Evolutionary conservation across 768 basidiomycete species (phyloP).

Genomic region (Leucogyrophana mollusca): DNA sequence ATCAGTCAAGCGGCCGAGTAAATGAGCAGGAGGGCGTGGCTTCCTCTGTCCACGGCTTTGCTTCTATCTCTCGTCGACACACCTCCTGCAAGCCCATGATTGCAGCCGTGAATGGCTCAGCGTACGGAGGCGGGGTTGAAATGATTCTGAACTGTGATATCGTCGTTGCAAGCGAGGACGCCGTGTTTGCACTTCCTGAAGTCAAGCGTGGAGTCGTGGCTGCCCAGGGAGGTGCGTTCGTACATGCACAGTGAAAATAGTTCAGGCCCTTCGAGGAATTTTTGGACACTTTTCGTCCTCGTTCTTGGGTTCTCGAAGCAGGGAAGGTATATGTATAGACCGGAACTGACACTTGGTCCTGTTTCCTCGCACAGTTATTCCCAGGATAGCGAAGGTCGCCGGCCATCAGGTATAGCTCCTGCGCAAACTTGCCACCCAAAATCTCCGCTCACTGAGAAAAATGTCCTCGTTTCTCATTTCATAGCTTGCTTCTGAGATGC

Average conservation of each 20-base stretch:
- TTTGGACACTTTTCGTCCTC: neutral
- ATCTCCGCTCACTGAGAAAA: conserved; percentile 15
- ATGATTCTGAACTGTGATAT: conserved; percentile 76
- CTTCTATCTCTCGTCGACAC: conserved; percentile 65
- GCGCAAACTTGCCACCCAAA: conserved; percentile 6
- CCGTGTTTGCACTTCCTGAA: conserved; percentile 74
- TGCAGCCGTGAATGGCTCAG: conserved; percentile 77
- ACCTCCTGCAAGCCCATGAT: conserved; percentile 69
- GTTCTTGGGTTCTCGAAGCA: conserved; percentile 1
- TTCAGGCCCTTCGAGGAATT: neutral
- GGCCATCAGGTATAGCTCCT: conserved; percentile 68
- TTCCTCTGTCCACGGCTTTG: conserved; percentile 59
- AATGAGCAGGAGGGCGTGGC: conserved; percentile 44
- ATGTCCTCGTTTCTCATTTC: too few relatives aligned
- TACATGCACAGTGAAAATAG: neutral
- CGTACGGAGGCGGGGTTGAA: conserved; percentile 67
- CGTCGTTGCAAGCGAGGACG: conserved; percentile 64
- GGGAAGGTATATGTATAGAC: conserved; percentile 4
- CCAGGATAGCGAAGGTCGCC: conserved; percentile 58
- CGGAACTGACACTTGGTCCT: conserved; percentile 10
- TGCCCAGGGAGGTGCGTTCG: conserved; percentile 59
- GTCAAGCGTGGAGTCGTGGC: conserved; percentile 78
- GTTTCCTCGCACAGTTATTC: conserved; percentile 49
- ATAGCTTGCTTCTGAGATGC: conserved; percentile 75
- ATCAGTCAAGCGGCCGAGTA: conserved; percentile 42